Evolutionary conservation across 345 rosid genomes (phyloP), one percentile per base, ranked within the genome.

Genomic region (Eucalyptus tenuipes): DNA sequence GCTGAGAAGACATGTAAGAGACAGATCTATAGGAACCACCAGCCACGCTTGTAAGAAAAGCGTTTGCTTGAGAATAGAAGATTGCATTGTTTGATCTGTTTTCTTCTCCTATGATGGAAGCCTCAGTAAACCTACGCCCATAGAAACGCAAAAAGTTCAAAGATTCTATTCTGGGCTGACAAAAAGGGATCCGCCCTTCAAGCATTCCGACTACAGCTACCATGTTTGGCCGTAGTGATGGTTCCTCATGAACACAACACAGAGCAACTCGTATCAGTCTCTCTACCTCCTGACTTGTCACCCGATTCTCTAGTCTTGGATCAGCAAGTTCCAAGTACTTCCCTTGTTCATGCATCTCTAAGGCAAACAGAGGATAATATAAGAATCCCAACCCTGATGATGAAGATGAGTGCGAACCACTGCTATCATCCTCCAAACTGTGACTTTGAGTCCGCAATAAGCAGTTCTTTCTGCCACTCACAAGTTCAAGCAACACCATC

Each of bases 121-220:
- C 94, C 90, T 97, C 99, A 1, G 95, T 91, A 89, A 96, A 97
- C 49, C 97, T 90, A 37, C 94, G 93, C 37, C 99, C 98, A 71
- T 96, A 96, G 88, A 95, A 96, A 79, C 96, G 94, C 92, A 97
- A 92, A 91, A 97, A 97, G 57, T 95, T 95, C 91, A 97, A 89
- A n/a, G 97, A 96, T 50, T 95, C 97, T 87, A 96, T 88, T 89
- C 95, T 93, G 25, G 99, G 99, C 22, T 91, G 92, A 29, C 94
- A 91, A 87, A 94, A 86, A 18, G 96, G 94, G 87, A 93, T 91
- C 71, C 92, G 91, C 85, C 98, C 97, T 89, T 97, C 98, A 82
- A 97, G 90, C 97, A 94, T 95, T 48, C 95, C 95, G 15, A 96
- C 97, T 61, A 96, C 95, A 7, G 87, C 90, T 29, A 92, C 93